Base-by-base conservation (phyloP, 1,139 yeast species). In the Yamadazyma diddensiae region DNA sequence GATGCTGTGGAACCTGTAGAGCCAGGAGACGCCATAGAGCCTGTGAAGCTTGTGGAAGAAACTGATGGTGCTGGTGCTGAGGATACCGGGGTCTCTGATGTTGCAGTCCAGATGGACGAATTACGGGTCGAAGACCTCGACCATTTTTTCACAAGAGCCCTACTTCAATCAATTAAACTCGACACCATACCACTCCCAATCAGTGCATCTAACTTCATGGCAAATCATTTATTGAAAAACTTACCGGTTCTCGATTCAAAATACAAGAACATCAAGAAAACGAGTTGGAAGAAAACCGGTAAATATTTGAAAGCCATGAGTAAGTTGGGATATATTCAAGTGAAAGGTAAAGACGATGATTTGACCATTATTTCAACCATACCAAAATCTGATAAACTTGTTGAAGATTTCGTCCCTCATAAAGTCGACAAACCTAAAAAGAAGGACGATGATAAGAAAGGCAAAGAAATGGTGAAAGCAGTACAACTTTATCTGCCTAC, bases 241-340 rank as follows among this genome's bases (percentile, higher is more conserved):
- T 59, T 90, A n/a, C 94, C 95, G 0, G 57, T 58, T 10, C 49
- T 66, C 26, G 77, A 76, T 42, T 55, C 73, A 1, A 56, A 59
- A n/a, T 68, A 67, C 28, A 73, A 86, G 26, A 79, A 74, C 38
- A 74, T 92, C 48, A 90, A 88, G 56, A 82, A 79, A 48, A 81
- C 96, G 0, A 77, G 90, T 3, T 90, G 94, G 94, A 88, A 84
- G 55, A 92, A 92, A 52, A 78, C 94, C 1, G 73, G 90, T 14
- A 90, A 88, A 55, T 87, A 80, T 49, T 62, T 90, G 35, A 90
- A 87, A 51, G 79, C 83, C 4, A 86, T 88, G 81, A 95, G 84
- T 42, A 90, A 87, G 51, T 69, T 71, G 31, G 77, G 77, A 1
- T 74, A 81, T 37, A 43, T 86, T 17, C 74, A 73, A 34, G 58